Percentiles rank a stretch among this genome's conserved stretches.
These are phyloP conservation scores for Trichoderma arundinaceum DNA, from an alignment of 2,329 filamentous ascomycete genomes.

Conservation along the genomic window DNA sequence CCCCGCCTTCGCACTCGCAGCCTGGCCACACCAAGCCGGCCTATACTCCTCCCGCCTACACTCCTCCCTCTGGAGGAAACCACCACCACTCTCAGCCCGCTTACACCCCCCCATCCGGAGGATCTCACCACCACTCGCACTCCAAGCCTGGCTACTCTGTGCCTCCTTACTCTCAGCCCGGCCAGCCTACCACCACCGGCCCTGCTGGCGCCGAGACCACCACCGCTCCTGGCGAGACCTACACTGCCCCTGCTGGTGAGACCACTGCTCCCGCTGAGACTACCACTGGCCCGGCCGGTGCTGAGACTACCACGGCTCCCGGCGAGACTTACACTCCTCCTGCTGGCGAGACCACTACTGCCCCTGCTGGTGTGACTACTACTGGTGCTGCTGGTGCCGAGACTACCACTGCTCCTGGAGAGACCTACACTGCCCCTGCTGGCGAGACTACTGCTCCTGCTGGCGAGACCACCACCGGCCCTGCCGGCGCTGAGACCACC, in stretches of 20 bases:
- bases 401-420: slow-evolving; percentile 28
- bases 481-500: not conserved
- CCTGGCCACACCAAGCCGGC: too few relatives aligned
- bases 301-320: slow-evolving; percentile 24
- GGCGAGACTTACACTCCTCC: too few relatives aligned
- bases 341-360: slow-evolving; percentile 18
- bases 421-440: slow-evolving; percentile 22
- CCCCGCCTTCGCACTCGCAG: slow-evolving; percentile 12
- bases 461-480: not conserved
- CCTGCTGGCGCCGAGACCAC: slow-evolving; percentile 6
- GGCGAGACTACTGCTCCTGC: not conserved
- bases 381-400: slow-evolving; percentile 17
- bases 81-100: not conserved
- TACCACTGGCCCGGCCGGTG: slow-evolving; percentile 31
- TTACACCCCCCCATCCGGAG: slow-evolving; percentile 21
- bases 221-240: slow-evolving; percentile 5
- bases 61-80: not conserved
- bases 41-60: slow-evolving; percentile 8
- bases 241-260: slow-evolving; percentile 13
- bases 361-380: slow-evolving; percentile 10
- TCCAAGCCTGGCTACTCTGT: too few relatives aligned
- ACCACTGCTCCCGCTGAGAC: slow-evolving; percentile 21
- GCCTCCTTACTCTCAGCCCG: too few relatives aligned
- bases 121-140: slow-evolving; percentile 3
- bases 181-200: too few relatives aligned